Conservation (phyloP, 441 rosid species). For the Gossypium davidsonii region DNA sequence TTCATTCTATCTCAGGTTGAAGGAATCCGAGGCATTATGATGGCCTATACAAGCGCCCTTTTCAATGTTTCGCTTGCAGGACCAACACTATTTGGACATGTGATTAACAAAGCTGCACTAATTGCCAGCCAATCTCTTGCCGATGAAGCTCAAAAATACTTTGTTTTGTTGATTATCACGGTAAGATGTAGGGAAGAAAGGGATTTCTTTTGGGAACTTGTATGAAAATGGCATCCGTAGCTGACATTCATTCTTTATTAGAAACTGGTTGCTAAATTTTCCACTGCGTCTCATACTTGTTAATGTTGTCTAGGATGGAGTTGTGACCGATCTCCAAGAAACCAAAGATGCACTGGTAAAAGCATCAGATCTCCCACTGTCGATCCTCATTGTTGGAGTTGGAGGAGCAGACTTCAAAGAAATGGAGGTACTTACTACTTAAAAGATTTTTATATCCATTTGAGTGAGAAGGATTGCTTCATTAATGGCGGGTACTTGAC, state of each 20-base stretch:
- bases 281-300: not conserved
- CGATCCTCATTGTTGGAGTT: slow-evolving; percentile 84
- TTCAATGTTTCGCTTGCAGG: slow-evolving; percentile 88
- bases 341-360: slow-evolving; percentile 81
- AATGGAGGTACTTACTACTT: slow-evolving; percentile 67
- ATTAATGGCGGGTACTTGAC: too few species aligned
- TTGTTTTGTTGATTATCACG: slow-evolving; percentile 73
- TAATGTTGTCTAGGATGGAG: slow-evolving; percentile 60
- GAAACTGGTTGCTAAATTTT: slow-evolving; percentile 9
- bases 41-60: slow-evolving; percentile 73
- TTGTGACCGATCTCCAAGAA: slow-evolving; percentile 92
- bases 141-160: slow-evolving; percentile 48
- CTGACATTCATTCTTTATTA: not conserved
- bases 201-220: not conserved
- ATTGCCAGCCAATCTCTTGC: slow-evolving; percentile 72
- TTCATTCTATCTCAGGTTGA: slow-evolving; percentile 54
- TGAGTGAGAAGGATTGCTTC: not conserved
- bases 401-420: slow-evolving; percentile 97
- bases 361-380: slow-evolving; percentile 86
- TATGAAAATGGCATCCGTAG: too few species aligned
- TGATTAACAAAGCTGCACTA: slow-evolving; percentile 57
- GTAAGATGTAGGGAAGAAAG: slow-evolving; percentile 32
- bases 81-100: slow-evolving; percentile 90
- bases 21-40: slow-evolving; percentile 80
- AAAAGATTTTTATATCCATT: not conserved